phyloP scores from a whole-genome alignment of 169 alveolate genomes.

The Cystoisospora suis region DNA sequence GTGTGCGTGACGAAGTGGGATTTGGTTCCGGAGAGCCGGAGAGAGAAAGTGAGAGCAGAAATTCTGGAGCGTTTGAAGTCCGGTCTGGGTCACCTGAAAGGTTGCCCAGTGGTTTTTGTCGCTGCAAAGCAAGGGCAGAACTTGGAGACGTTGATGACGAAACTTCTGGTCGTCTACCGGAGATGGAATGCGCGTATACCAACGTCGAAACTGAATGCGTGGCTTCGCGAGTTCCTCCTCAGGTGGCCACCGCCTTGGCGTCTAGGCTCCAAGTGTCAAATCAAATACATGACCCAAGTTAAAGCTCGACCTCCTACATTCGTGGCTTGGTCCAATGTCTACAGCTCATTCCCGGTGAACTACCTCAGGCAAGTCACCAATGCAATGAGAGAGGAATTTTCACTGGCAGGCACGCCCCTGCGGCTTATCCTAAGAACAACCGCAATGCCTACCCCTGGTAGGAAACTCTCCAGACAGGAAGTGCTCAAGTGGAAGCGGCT shows the following conservation, averaged over 20 bases:
- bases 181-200: constrained; percentile 69
- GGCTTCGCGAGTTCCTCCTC: constrained; percentile 62
- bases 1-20: constrained; percentile 73
- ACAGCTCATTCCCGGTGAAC: constrained; percentile 76
- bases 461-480: constrained; percentile 64
- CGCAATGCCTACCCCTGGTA: constrained; percentile 69
- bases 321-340: constrained; percentile 80
- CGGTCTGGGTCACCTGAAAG: constrained; percentile 67
- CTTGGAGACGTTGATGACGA: constrained; percentile 62
- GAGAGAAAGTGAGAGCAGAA: constrained; percentile 31
- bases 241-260: constrained; percentile 84
- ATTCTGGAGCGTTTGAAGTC: constrained; percentile 61
- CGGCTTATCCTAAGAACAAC: constrained; percentile 77
- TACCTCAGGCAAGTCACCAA: constrained; percentile 76
- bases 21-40: constrained; percentile 39
- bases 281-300: constrained; percentile 74
- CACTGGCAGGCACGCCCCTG: constrained; percentile 64
- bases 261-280: constrained; percentile 78
- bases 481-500: constrained; percentile 73
- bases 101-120: constrained; percentile 67
- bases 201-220: constrained; percentile 61
- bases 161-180: constrained; percentile 42
- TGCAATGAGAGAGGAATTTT: constrained; percentile 77
- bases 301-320: constrained; percentile 79
- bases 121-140: constrained; percentile 65